phyloP scores from a whole-genome alignment of 2,329 filamentous ascomycete species.

The Alternaria viburni region DNA sequence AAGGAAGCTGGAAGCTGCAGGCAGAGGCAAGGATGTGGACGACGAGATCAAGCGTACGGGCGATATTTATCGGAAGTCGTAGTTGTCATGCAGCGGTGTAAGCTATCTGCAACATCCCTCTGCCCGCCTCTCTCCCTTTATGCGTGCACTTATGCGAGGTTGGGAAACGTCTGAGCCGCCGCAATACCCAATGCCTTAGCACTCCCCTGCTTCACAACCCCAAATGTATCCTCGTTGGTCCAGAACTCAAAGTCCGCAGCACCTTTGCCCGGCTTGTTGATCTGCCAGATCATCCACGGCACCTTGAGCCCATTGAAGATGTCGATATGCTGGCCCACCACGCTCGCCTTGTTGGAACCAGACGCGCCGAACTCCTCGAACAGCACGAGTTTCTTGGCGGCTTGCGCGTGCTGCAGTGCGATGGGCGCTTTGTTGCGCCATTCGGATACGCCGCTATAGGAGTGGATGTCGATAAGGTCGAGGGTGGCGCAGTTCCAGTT shows the following conservation, averaged over 20 bases:
- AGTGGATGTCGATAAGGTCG: constrained; percentile 9
- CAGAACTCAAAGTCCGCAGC: constrained; percentile 13
- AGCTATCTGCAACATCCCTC: neutral
- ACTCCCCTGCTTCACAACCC: neutral
- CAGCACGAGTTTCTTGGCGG: constrained; percentile 4
- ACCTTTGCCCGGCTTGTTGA: constrained; percentile 10
- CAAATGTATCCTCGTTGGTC: constrained; percentile 5
- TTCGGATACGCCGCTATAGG: constrained; percentile 8
- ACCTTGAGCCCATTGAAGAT: constrained; percentile 11
- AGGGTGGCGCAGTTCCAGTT: neutral
- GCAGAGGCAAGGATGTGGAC: constrained; percentile 55
- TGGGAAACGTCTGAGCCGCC: neutral
- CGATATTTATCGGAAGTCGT: constrained; percentile 50
- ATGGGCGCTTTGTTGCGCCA: constrained; percentile 10
- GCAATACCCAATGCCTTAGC: neutral
- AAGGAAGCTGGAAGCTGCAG: constrained; percentile 55
- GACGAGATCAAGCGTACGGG: constrained; percentile 57
- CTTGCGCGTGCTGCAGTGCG: constrained; percentile 2
- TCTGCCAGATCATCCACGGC: constrained; percentile 11
- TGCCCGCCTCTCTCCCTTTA: neutral
- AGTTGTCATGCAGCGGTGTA: neutral
- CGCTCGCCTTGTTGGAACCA: constrained; percentile 1
- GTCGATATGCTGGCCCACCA: constrained; percentile 9
- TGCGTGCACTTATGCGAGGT: neutral
- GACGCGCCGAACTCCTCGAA: constrained; percentile 11